Evolutionary conservation across 352 stramenopile genomes (phyloP), one percentile per base, ranked within the genome.

Genomic region (Globisporangium heterothallicum): DNA sequence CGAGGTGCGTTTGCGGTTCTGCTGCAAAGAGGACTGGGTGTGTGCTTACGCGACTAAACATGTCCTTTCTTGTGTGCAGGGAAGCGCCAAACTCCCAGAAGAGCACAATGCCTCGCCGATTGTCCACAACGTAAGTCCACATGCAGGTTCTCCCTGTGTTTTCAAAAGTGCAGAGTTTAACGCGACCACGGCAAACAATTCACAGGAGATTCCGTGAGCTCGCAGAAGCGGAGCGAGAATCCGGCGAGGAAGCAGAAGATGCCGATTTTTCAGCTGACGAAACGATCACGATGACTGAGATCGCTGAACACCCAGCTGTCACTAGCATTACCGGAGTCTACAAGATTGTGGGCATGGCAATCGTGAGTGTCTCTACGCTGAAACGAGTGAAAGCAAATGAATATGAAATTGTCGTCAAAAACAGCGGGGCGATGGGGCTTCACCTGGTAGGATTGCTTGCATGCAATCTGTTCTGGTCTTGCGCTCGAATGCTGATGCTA

Each of bases 301-400:
- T 88, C 8, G 75, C 78, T n/a, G 75, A 88, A 30, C 80, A 91
- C 45, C 80, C 81, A 4, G 61, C 78, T 7, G 76, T 92, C 41
- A 79, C 74, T 40, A 90, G 74, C 47, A 88, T 92, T 59, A 92
- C 81, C 7, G 81, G 81, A 32, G 81, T 90, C n/a, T 90, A 92
- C 56, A 78, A 79, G 54, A 76, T 86, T 12, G 78, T 86, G 13
- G 77, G 77, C 21, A 90, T 89, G 82, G 65, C 68, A 27, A 82
- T 78, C 47, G 78, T 90, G 32, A 90, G 79, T 50, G 77, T 92
- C n/a, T 90, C 78, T 19, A 90, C 74, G 5, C 49, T 90, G 19
- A 76, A 74, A 51, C 78, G 63, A 27, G 71, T 74, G 49, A 90
- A 90, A 58, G 66, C 82, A 9, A 92, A 92, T 49, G 82, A 92